Conservation (phyloP, 805 yeast species). For the Torulaspora quercuum region DNA sequence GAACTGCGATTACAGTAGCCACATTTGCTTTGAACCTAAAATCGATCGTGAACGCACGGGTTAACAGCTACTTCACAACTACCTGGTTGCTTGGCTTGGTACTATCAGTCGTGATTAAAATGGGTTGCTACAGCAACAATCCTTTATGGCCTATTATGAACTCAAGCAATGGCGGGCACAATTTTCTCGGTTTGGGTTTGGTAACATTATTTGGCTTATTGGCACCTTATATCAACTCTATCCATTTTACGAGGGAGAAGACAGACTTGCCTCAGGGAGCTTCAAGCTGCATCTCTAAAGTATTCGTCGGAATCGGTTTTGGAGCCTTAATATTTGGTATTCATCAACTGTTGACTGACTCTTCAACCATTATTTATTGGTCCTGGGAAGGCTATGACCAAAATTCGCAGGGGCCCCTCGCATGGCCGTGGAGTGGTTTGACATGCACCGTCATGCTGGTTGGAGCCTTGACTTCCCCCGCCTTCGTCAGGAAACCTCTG, state of each 20-base stretch:
- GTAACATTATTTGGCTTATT: slow-evolving; percentile 55
- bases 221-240: slow-evolving; percentile 44
- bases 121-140: slow-evolving; percentile 75
- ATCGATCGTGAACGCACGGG: slow-evolving; percentile 35
- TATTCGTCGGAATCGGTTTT: slow-evolving; percentile 52
- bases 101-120: slow-evolving; percentile 69
- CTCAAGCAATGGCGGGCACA: slow-evolving; percentile 79
- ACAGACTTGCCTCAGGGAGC: slow-evolving; percentile 4
- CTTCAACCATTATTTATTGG: slow-evolving; percentile 87
- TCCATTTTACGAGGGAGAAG: slow-evolving; percentile 22
- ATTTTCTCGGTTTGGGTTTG: slow-evolving; percentile 52
- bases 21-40: slow-evolving; percentile 55
- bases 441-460: slow-evolving; percentile 55
- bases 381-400: slow-evolving; percentile 94
- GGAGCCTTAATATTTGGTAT: slow-evolving; percentile 72
- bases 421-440: slow-evolving; percentile 58
- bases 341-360: slow-evolving; percentile 74
- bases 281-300: slow-evolving; percentile 17
- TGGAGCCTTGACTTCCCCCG: slow-evolving; percentile 45
- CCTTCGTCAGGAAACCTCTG: slow-evolving; percentile 22
- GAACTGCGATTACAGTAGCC: slow-evolving; percentile 58
- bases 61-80: slow-evolving; percentile 21
- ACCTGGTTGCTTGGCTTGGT: slow-evolving; percentile 58
- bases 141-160: slow-evolving; percentile 97
- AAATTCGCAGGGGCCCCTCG: slow-evolving; percentile 82